Evolutionary conservation across 306 rosid species (phyloP).

Genomic region (Fragaria nilgerrensis): DNA sequence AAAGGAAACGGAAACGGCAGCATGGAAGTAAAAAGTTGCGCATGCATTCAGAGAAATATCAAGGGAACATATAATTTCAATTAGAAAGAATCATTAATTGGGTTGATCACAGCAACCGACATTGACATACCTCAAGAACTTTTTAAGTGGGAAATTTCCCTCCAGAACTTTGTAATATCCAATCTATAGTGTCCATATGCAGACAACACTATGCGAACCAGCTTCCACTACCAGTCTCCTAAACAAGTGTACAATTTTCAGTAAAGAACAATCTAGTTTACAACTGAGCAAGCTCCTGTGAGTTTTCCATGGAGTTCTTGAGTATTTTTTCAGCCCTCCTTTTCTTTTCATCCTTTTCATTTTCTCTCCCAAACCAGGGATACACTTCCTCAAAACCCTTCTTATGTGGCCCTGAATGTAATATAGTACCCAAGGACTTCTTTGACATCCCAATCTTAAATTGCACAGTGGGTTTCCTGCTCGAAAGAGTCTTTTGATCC

Average conservation of each 20-base stretch:
- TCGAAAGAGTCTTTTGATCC: slow-evolving; percentile 35
- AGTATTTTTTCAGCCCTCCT: slow-evolving; percentile 75
- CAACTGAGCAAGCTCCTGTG: slow-evolving; percentile 70
- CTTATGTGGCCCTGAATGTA: slow-evolving; percentile 38
- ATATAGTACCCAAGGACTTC: slow-evolving; percentile 48
- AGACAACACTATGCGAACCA: slow-evolving; percentile 52
- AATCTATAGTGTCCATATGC: slow-evolving; percentile 49
- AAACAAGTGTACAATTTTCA: slow-evolving; percentile 65
- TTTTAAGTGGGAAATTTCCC: slow-evolving; percentile 47
- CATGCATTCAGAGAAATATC: slow-evolving; percentile 18
- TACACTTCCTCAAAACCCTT: slow-evolving; percentile 41
- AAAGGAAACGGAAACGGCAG: background rate
- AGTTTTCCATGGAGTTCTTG: slow-evolving; percentile 67
- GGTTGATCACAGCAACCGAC: slow-evolving; percentile 45
- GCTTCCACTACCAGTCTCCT: slow-evolving; percentile 59
- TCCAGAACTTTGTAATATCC: slow-evolving; percentile 52
- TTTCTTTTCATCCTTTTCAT: slow-evolving; percentile 71
- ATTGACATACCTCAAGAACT: slow-evolving; percentile 66
- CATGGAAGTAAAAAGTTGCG: background rate
- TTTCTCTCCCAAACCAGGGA: slow-evolving; percentile 53
- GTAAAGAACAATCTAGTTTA: slow-evolving; percentile 52
- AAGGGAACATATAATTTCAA: slow-evolving; percentile 27
- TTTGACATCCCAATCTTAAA: slow-evolving; percentile 66
- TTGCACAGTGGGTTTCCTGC: slow-evolving; percentile 54
- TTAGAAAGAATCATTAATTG: slow-evolving; percentile 53